Evolutionary conservation across 768 basidiomycete genomes (phyloP).

Genomic region (Pleurotus ostreatus): DNA sequence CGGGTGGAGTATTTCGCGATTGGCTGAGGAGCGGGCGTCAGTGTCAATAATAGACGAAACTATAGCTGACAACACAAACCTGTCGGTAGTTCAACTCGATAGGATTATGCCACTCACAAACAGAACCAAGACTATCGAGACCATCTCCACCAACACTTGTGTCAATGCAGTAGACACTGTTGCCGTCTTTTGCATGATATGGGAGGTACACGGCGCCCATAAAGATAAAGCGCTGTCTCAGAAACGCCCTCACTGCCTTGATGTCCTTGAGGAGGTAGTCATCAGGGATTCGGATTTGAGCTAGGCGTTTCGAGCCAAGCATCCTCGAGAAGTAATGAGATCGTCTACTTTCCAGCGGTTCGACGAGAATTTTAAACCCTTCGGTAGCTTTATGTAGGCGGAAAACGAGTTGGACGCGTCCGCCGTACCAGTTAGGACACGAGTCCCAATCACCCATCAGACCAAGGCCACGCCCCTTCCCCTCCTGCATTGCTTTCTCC

Average conservation of each 20-base stretch:
- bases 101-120: constrained; percentile 68
- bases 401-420: constrained; percentile 58
- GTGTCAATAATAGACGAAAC: neutral
- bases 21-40: constrained; percentile 34
- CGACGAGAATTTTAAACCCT: constrained; percentile 39
- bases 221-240: constrained; percentile 51
- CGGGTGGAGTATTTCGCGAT: constrained; percentile 66
- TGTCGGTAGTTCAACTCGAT: constrained; percentile 47
- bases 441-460: constrained; percentile 51
- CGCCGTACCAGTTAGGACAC: constrained; percentile 62
- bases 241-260: constrained; percentile 25
- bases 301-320: constrained; percentile 58
- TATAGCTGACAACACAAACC: constrained; percentile 32
- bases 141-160: constrained; percentile 37
- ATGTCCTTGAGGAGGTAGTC: constrained; percentile 34
- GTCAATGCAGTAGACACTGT: constrained; percentile 57
- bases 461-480: constrained; percentile 54
- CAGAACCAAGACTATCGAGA: constrained; percentile 35
- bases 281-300: constrained; percentile 50
- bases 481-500: constrained; percentile 55
- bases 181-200: constrained; percentile 58
- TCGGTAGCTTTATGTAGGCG: constrained; percentile 28
- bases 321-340: constrained; percentile 66
- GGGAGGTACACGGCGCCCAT: constrained; percentile 63
- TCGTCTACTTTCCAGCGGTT: constrained; percentile 51